A percentile compares a stretch with the other conserved stretches of the same genome.
Evolutionary conservation across 352 stramenopile species (phyloP).

Genomic region (Phytophthora sojae): DNA sequence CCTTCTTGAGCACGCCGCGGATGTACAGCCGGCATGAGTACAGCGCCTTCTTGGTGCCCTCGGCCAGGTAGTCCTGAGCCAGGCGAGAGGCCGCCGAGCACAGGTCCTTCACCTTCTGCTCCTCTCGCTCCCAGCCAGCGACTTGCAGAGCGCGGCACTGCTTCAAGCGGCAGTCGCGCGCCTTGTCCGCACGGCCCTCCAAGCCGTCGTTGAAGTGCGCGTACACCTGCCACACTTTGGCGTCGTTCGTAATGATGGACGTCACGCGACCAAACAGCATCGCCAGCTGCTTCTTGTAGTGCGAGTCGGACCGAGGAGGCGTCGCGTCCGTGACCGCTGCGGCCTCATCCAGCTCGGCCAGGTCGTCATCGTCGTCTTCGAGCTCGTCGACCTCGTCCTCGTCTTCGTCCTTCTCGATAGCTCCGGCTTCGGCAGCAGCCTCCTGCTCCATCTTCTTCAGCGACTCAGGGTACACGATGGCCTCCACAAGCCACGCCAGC

Average conservation of each 20-base stretch:
- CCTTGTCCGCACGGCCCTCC: conserved; percentile 67
- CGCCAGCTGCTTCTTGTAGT: conserved; percentile 79
- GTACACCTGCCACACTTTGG: conserved; percentile 87
- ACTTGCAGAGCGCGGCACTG: conserved; percentile 76
- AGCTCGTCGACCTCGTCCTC: conserved; percentile 35
- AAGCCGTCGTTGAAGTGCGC: conserved; percentile 81
- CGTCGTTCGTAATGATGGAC: conserved; percentile 79
- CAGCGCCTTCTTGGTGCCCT: conserved; percentile 81
- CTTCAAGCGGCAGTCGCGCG: conserved; percentile 82
- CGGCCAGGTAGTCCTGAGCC: conserved; percentile 67
- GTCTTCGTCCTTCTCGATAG: conserved; percentile 38
- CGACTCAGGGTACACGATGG: conserved; percentile 72
- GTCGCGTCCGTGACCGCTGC: conserved; percentile 52
- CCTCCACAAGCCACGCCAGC: conserved; percentile 84
- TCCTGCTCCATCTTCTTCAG: conserved; percentile 53
- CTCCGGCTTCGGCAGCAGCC: conserved; percentile 31
- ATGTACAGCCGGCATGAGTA: conserved; percentile 84
- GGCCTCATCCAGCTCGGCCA: conserved; percentile 60
- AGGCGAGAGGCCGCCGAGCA: conserved; percentile 64
- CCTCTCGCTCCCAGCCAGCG: conserved; percentile 75
- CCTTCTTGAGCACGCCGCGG: conserved; percentile 80
- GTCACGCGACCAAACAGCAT: conserved; percentile 83
- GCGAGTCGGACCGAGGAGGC: conserved; percentile 59
- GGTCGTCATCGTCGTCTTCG: conserved; percentile 52
- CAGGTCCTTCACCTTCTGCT: conserved; percentile 63